Percentiles rank a stretch among this genome's conserved stretches.
Conservation (phyloP, 2,329 filamentous ascomycete species). For the Aspergillus quadrilineatus region DNA sequence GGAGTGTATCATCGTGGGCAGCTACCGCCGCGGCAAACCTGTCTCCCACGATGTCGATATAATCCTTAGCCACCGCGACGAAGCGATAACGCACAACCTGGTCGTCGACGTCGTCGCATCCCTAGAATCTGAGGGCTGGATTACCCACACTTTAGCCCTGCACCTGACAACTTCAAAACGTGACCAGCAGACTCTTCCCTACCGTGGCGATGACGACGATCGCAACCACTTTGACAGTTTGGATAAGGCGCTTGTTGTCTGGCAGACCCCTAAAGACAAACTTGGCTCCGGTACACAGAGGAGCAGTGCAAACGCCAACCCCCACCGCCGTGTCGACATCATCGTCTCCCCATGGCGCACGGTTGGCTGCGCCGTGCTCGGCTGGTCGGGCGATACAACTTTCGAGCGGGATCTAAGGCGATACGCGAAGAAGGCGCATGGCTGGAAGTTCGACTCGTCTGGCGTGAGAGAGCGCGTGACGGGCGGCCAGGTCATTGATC, state of each 20-base stretch:
- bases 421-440: conserved; percentile 70
- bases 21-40: conserved; percentile 75
- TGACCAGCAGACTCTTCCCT: conserved; percentile 64
- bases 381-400: conserved; percentile 85
- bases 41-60: conserved; percentile 81
- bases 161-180: conserved; percentile 69
- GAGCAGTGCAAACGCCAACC: conserved; percentile 41
- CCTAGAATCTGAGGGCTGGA: conserved; percentile 67
- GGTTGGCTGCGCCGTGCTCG: conserved; percentile 80
- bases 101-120: conserved; percentile 67
- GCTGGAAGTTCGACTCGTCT: conserved; percentile 87
- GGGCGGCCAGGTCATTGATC: conserved; percentile 67
- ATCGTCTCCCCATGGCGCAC: conserved; percentile 88
- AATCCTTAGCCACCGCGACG: conserved; percentile 75
- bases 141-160: conserved; percentile 78
- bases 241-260: conserved; percentile 89
- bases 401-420: conserved; percentile 83
- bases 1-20: conserved; percentile 69
- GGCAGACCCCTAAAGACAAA: conserved; percentile 59
- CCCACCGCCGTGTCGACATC: conserved; percentile 85
- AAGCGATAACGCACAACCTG: conserved; percentile 66
- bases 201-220: conserved; percentile 39
- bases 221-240: conserved; percentile 71
- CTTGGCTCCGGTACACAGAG: conserved; percentile 14
- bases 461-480: conserved; percentile 69